Conservation (phyloP, 2,329 filamentous ascomycete species). For the Nemania serpens region DNA sequence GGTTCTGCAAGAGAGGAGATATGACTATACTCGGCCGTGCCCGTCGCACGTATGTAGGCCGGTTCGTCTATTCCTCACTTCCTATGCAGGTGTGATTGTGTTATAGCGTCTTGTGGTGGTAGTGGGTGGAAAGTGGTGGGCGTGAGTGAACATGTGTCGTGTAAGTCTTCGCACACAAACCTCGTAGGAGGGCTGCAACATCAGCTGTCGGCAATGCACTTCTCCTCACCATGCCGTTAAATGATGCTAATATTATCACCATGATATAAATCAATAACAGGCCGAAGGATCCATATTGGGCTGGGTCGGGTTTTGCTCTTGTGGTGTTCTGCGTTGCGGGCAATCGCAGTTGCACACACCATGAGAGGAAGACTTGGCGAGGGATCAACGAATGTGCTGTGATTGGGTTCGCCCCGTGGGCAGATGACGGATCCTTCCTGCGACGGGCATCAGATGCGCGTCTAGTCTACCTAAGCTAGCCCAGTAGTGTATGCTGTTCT, state of each 20-base stretch:
- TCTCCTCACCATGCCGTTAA: neutral
- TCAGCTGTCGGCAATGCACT: conserved; percentile 13
- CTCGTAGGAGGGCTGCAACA: conserved; percentile 7
- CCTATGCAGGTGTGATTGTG: conserved; percentile 11
- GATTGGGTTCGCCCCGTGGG: conserved; percentile 27
- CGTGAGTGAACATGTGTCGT: conserved; percentile 5
- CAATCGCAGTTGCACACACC: conserved; percentile 22
- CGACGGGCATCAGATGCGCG: conserved; percentile 28
- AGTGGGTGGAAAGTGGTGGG: conserved; percentile 2
- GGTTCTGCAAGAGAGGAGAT: conserved; percentile 22
- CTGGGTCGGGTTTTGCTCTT: conserved; percentile 11
- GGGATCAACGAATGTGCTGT: conserved; percentile 7
- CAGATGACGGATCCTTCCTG: conserved; percentile 38
- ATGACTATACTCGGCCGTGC: conserved; percentile 13
- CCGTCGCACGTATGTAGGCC: conserved; percentile 15
- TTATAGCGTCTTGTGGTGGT: neutral
- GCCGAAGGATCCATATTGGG: conserved; percentile 26
- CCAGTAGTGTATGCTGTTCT: neutral
- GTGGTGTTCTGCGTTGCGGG: conserved; percentile 5
- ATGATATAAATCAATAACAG: conserved; percentile 5
- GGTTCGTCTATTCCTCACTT: conserved; percentile 9
- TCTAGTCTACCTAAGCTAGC: conserved; percentile 1
- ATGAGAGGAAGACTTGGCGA: conserved; percentile 4
- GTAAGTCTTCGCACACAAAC: conserved; percentile 11
- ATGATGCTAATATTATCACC: neutral